Evolutionary conservation across 2,329 filamentous ascomycete genomes (phyloP), one percentile per base, ranked within the genome.

Genomic region (Sporothrix brasiliensis): DNA sequence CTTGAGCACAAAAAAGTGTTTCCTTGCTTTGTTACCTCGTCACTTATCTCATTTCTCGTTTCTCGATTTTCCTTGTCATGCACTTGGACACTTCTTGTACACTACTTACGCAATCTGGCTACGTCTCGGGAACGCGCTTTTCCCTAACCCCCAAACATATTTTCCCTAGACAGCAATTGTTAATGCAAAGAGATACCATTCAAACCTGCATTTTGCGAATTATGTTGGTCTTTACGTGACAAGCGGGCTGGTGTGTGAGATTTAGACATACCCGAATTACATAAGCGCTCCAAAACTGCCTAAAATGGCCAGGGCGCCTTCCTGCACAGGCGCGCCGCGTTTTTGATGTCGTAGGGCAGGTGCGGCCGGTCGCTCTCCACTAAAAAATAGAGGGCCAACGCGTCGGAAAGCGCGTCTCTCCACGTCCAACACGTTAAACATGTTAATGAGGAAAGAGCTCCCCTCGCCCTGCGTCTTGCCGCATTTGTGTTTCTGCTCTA

Each of bases 361-460:
- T 21, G 63, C 44, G 60, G 61, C 60, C 39, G 16, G 39, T n/a
- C 66, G 39, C 50, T 56, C 67, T 24, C 68, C 69, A 67, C 63
- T 61, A 61, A 67, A 60, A 67, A 61, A 58, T 41, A 67, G n/a
- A 61, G 53, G 13, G 50, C 54, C 30, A 66, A 60, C 69, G 69
- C 69, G 69, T 68, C 69, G 53, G 63, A 60, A 67, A 68, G 61
- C 69, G 69, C 69, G 69, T 71, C 69, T 61, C 49, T 68, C 49
- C 69, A 68, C 69, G 41, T 39, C 66, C 24, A 50, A 44, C 44
- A 65, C 61, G 47, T 56, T 41, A 16, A 16, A 9, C 41, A 49
- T 24, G 61, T 65, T 65, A 49, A 50, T 34, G 44, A 34, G 41
- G 58, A 49, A 68, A 30, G 53, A 68, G 67, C 67, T 69, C 44